Evolutionary conservation across 2,329 filamentous ascomycete species (phyloP).

Genomic region (Aspergillus latus): DNA sequence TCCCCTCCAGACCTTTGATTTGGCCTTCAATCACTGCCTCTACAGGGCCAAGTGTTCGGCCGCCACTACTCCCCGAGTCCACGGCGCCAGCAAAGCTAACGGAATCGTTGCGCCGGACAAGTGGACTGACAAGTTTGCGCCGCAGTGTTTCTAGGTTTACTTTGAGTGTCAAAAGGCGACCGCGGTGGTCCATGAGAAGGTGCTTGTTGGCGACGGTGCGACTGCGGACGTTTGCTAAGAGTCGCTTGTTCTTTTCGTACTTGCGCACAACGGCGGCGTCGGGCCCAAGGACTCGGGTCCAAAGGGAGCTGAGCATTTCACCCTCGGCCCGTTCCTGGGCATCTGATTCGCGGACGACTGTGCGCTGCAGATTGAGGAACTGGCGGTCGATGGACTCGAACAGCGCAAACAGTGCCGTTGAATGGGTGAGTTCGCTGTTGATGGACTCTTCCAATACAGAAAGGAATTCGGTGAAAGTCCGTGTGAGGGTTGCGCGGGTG

Average conservation of each 20-base stretch:
- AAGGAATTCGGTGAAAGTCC: conserved; percentile 86
- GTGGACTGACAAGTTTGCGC: conserved; percentile 77
- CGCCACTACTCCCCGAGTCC: conserved; percentile 49
- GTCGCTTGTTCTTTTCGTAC: conserved; percentile 82
- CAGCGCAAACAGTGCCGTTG: conserved; percentile 77
- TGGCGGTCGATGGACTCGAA: conserved; percentile 90
- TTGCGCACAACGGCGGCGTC: conserved; percentile 76
- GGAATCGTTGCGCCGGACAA: conserved; percentile 68
- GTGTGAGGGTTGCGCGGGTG: conserved; percentile 75
- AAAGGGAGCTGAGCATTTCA: conserved; percentile 79
- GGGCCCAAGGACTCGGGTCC: conserved; percentile 79
- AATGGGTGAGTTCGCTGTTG: conserved; percentile 76
- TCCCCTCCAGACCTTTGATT: conserved; percentile 76
- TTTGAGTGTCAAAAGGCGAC: conserved; percentile 78
- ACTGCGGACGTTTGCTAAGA: conserved; percentile 75
- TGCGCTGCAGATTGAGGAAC: conserved; percentile 83
- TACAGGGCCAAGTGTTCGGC: conserved; percentile 53
- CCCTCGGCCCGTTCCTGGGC: conserved; percentile 76
- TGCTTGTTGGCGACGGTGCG: conserved; percentile 86
- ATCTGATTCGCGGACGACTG: conserved; percentile 78
- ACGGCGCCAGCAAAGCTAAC: conserved; percentile 36
- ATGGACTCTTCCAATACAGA: conserved; percentile 86
- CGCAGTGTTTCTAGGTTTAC: conserved; percentile 82
- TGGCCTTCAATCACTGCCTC: conserved; percentile 70
- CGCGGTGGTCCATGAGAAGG: conserved; percentile 81